Evolutionary conservation across 352 stramenopile genomes (phyloP).

Genomic region (Pythium graminicola): DNA sequence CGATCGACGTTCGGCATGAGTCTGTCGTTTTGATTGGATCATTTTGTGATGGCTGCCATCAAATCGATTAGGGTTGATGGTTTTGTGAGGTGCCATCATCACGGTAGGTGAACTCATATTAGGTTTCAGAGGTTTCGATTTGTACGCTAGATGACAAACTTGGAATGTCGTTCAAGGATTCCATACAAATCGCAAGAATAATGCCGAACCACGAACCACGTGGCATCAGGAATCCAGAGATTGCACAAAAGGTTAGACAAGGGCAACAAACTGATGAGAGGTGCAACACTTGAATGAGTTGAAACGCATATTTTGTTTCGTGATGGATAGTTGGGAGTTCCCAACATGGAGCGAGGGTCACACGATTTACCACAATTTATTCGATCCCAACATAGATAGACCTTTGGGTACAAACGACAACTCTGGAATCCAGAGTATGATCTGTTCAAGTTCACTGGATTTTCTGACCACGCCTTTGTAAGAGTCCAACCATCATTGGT

Average conservation of each 20-base stretch:
- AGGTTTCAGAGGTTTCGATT: neutral
- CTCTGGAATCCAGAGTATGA: no score
- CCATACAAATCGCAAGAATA: neutral
- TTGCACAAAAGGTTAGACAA: neutral
- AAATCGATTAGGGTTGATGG: constrained; percentile 6
- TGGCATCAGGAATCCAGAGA: neutral
- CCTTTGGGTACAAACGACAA: no score
- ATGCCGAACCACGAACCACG: neutral
- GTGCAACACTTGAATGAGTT: neutral
- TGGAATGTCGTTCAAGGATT: neutral
- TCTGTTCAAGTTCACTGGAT: no score
- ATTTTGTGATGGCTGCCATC: neutral
- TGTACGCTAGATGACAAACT: constrained; percentile 4
- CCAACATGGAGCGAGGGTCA: no score
- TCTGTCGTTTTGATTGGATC: neutral
- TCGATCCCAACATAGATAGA: no score
- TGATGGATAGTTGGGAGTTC: no score
- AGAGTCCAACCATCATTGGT: no score
- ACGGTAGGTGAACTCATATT: neutral
- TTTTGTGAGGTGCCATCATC: neutral
- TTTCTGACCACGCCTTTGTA: no score
- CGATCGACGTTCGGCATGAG: neutral
- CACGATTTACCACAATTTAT: no score
- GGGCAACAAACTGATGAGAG: neutral
- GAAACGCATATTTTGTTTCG: no score